Conservation (phyloP, 257 asterid genomes). For the Avicennia marina region DNA sequence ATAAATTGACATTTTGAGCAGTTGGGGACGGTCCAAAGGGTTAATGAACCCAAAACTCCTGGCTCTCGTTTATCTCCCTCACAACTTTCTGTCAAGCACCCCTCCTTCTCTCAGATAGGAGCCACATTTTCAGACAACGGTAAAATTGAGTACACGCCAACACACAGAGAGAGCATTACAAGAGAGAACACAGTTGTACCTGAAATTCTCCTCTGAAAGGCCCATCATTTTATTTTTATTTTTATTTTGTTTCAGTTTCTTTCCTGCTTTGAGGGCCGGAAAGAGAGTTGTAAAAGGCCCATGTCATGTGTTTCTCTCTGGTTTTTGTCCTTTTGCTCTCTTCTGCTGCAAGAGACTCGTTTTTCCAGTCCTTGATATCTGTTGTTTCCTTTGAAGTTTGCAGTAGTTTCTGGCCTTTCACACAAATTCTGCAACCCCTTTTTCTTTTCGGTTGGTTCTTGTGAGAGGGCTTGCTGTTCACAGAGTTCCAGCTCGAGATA, state of each 20-base stretch:
- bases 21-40: neutral
- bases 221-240: constrained; percentile 5
- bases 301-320: constrained; percentile 5
- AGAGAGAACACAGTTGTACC: neutral
- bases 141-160: too few relatives aligned
- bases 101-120: constrained; percentile 12
- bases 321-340: constrained; percentile 20
- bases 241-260: neutral
- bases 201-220: constrained; percentile 10
- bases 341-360: constrained; percentile 21
- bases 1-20: constrained; percentile 14
- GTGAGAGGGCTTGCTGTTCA: neutral
- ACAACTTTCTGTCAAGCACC: constrained; percentile 19
- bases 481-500: constrained; percentile 19
- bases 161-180: neutral
- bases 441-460: neutral
- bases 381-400: constrained; percentile 16
- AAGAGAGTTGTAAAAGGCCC: neutral
- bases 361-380: constrained; percentile 26
- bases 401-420: neutral
- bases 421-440: constrained; percentile 8
- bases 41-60: neutral
- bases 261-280: neutral
- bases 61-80: neutral
- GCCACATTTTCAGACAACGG: neutral